Evolutionary conservation across 495 filamentous ascomycete species (phyloP).

Genomic region (Penicillium mononematosum): DNA sequence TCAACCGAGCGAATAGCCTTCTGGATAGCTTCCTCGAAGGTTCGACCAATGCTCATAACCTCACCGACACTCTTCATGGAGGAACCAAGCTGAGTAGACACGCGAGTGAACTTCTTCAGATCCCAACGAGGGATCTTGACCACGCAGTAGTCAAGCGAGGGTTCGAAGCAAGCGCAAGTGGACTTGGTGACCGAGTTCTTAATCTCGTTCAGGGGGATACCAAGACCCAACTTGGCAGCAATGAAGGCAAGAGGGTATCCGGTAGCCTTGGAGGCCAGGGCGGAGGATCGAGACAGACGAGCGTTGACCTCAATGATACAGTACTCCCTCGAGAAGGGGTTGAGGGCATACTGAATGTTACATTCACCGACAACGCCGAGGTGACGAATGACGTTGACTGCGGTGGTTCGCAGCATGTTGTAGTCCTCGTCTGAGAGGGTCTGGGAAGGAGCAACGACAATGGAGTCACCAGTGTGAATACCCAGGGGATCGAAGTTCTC

Average conservation of each 20-base stretch:
- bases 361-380: slow-evolving; percentile 97
- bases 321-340: slow-evolving; percentile 95
- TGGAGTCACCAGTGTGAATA: slow-evolving; percentile 97
- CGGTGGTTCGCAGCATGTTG: slow-evolving; percentile 96
- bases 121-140: slow-evolving; percentile 99
- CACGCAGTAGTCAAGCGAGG: slow-evolving; percentile 97
- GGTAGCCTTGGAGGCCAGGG: slow-evolving; percentile 94
- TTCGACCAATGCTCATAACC: slow-evolving; percentile 96
- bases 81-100: slow-evolving; percentile 90
- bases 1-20: slow-evolving; percentile 96
- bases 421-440: slow-evolving; percentile 98
- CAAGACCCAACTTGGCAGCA: slow-evolving; percentile 90
- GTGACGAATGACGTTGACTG: slow-evolving; percentile 98
- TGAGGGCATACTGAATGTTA: slow-evolving; percentile 97
- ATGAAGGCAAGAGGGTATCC: slow-evolving; percentile 96
- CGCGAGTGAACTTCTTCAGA: slow-evolving; percentile 95
- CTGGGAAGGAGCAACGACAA: slow-evolving; percentile 95
- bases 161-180: slow-evolving; percentile 97
- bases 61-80: slow-evolving; percentile 99
- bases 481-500: slow-evolving; percentile 99
- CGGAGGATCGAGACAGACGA: slow-evolving; percentile 93
- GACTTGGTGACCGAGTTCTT: slow-evolving; percentile 94
- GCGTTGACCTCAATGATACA: slow-evolving; percentile 99
- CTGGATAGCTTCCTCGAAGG: slow-evolving; percentile 97
- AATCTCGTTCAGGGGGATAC: slow-evolving; percentile 95